A percentile compares a stretch with the other conserved stretches of the same genome.
These are phyloP conservation scores for Prunus mume DNA, from an alignment of 306 rosid genomes.

Conservation along the genomic window DNA sequence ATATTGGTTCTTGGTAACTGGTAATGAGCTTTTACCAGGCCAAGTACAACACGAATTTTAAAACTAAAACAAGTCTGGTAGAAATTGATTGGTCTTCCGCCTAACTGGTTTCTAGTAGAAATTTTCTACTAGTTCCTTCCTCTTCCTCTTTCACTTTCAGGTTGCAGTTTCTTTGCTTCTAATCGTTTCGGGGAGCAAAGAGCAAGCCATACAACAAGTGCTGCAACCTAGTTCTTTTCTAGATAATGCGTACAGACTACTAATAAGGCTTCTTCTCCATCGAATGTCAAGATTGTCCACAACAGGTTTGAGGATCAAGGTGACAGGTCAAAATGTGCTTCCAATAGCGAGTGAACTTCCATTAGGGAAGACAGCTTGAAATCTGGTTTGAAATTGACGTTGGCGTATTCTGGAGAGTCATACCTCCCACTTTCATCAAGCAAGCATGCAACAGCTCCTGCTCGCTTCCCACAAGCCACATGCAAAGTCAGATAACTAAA, in stretches of 20 bases:
- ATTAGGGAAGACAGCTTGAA: conserved; percentile 72
- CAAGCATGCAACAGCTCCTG: conserved; percentile 86
- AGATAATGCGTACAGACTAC: conserved; percentile 16
- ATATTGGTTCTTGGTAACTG: too few relatives aligned
- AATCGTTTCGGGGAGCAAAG: too few relatives aligned
- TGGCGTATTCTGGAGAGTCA: conserved; percentile 48
- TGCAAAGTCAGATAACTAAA: conserved; percentile 16
- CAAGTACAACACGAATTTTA: not conserved
- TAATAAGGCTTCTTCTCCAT: not conserved
- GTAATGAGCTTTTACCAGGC: too few relatives aligned
- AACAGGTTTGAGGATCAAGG: conserved; percentile 42
- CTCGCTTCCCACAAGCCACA: conserved; percentile 82
- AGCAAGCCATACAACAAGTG: not conserved
- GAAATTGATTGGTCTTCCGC: not conserved
- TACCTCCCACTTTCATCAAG: conserved; percentile 81
- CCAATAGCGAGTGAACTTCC: conserved; percentile 57
- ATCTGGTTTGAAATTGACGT: conserved; percentile 58
- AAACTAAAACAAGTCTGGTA: not conserved
- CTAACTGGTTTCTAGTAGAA: not conserved
- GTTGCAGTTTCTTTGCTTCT: not conserved
- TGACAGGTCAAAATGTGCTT: conserved; percentile 59
- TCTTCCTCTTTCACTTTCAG: not conserved
- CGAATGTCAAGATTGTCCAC: not conserved
- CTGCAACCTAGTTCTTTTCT: not conserved
- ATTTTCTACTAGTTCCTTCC: too few relatives aligned